Evolutionary conservation across 2,329 filamentous ascomycete genomes (phyloP).

Genomic region (Fusarium penzigii): DNA sequence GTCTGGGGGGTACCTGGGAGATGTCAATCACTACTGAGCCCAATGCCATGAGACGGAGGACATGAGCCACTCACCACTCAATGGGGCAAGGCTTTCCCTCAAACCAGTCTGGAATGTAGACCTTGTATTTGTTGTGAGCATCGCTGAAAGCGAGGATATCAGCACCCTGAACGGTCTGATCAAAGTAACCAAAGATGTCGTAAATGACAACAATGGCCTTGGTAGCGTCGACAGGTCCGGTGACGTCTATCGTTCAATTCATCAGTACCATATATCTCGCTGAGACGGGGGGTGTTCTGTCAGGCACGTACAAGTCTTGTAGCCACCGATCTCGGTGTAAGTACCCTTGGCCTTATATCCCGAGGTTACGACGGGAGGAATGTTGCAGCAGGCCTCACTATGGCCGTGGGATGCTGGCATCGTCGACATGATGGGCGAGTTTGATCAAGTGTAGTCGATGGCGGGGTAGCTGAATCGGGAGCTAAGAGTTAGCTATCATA

Average conservation of each 20-base stretch:
- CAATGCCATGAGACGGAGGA: neutral
- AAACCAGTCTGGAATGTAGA: slow-evolving; percentile 94
- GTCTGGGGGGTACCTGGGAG: slow-evolving; percentile 58
- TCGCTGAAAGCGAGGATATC: slow-evolving; percentile 63
- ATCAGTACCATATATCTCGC: neutral
- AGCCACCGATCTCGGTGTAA: slow-evolving; percentile 57
- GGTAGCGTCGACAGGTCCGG: slow-evolving; percentile 46
- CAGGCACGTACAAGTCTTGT: slow-evolving; percentile 50
- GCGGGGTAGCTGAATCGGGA: slow-evolving; percentile 9
- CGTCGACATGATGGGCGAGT: slow-evolving; percentile 44
- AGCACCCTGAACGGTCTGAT: slow-evolving; percentile 69
- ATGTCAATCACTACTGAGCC: neutral
- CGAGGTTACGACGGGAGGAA: slow-evolving; percentile 57
- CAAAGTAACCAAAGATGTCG: slow-evolving; percentile 72
- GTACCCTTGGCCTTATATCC: slow-evolving; percentile 57
- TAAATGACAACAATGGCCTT: slow-evolving; percentile 64
- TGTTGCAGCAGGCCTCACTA: slow-evolving; percentile 58
- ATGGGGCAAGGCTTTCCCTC: slow-evolving; percentile 66
- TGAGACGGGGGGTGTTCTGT: neutral
- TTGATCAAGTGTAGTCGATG: slow-evolving; percentile 2
- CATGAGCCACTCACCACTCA: slow-evolving; percentile 41
- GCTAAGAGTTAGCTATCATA: neutral
- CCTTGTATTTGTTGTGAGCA: slow-evolving; percentile 68
- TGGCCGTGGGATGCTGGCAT: slow-evolving; percentile 55
- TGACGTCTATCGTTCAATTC: slow-evolving; percentile 41